Conservation (phyloP, 805 yeast species). For the Danielia oregonensis region DNA sequence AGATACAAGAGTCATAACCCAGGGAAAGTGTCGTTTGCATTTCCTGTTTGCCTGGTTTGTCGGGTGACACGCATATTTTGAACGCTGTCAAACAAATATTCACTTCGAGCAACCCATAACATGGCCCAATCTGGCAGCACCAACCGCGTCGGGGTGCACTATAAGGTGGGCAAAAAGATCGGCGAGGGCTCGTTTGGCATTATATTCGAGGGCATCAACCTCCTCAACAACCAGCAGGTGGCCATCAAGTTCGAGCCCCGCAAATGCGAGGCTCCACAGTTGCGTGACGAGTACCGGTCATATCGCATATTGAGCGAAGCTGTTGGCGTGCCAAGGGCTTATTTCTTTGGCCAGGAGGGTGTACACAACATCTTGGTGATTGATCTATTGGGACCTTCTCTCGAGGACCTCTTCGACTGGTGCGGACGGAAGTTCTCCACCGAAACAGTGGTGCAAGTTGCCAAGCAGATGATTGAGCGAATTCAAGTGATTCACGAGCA, state of each 20-base stretch:
- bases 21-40: too few species aligned
- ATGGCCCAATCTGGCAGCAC: slow-evolving; percentile 43
- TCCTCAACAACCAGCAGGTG: slow-evolving; percentile 87
- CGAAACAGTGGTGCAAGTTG: slow-evolving; percentile 89
- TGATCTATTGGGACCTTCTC: slow-evolving; percentile 90
- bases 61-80: too few species aligned
- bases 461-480: slow-evolving; percentile 88
- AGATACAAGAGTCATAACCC: too few species aligned
- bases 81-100: too few species aligned
- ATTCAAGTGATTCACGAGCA: slow-evolving; percentile 86
- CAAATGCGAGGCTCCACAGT: slow-evolving; percentile 95
- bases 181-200: slow-evolving; percentile 99
- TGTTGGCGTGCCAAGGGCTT: slow-evolving; percentile 91
- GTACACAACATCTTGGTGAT: slow-evolving; percentile 92
- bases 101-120: too few species aligned
- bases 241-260: slow-evolving; percentile 97
- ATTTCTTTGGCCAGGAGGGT: slow-evolving; percentile 98
- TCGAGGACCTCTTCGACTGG: slow-evolving; percentile 97
- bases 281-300: slow-evolving; percentile 95
- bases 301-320: slow-evolving; percentile 81
- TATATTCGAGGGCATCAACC: slow-evolving; percentile 90
- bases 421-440: slow-evolving; percentile 86
- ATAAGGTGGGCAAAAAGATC: slow-evolving; percentile 93
- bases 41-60: too few species aligned
- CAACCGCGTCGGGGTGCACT: slow-evolving; percentile 88